phyloP scores from a whole-genome alignment of 2,329 filamentous ascomycete species.

The Talaromyces sp. region DNA sequence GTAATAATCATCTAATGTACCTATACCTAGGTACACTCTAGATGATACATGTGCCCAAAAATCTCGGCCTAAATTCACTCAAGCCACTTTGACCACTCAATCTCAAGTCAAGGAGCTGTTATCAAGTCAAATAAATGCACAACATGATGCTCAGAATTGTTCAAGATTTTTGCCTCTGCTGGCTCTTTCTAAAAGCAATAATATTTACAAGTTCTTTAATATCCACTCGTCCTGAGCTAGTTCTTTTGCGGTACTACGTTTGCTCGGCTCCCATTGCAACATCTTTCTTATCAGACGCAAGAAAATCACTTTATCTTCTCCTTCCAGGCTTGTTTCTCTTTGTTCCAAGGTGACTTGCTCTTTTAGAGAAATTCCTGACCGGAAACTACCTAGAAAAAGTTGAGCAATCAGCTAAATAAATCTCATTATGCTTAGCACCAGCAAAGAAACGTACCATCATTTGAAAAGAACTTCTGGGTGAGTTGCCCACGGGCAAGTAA shows the following conservation, averaged over 20 bases:
- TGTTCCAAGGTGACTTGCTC: not conserved
- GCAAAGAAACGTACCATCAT: not conserved
- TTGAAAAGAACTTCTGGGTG: not conserved
- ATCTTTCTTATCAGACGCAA: not conserved
- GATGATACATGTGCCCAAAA: too few relatives aligned
- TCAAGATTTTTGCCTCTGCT: not conserved
- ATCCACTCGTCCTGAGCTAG: slow-evolving; percentile 31
- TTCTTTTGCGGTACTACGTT: slow-evolving; percentile 30
- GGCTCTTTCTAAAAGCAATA: not conserved
- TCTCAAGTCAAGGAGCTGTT: not conserved
- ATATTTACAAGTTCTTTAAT: not conserved
- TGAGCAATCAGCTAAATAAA: not conserved
- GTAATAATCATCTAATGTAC: too few relatives aligned
- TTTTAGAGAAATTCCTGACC: not conserved
- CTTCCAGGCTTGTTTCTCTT: not conserved
- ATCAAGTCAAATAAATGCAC: not conserved
- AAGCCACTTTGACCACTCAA: not conserved
- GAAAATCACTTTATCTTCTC: not conserved
- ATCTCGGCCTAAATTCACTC: too few relatives aligned
- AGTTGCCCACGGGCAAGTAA: slow-evolving; percentile 33
- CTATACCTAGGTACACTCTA: too few relatives aligned
- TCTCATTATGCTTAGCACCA: not conserved
- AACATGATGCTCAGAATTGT: not conserved
- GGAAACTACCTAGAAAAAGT: not conserved
- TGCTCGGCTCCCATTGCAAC: slow-evolving; percentile 9